Base-by-base conservation (phyloP, 2,329 filamentous ascomycete species). In the Ascochyta rabiei region DNA sequence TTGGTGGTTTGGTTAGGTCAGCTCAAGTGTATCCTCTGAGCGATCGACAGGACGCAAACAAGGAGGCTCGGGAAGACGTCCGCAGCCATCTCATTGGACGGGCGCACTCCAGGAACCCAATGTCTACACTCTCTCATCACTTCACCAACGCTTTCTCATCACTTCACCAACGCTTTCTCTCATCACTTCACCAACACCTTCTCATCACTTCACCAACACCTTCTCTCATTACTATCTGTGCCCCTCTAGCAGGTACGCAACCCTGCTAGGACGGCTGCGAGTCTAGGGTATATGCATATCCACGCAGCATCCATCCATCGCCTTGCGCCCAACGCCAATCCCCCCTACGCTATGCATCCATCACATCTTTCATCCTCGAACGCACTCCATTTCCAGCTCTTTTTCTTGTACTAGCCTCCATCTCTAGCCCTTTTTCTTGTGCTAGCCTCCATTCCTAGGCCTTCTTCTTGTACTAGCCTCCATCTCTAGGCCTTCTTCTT, bases 221-320 rank as follows among this genome's bases (percentile, higher is more conserved):
- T 34, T 40, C 19, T 16, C 34, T 21, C 45, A 41, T 30, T 10
- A 19, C n/a, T 15, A 26, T 44, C 24, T 34, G 46, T 12, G 37
- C 35, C 35, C 24, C 4, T 44, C 45, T 45, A 44, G 28, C 24
- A 38, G 44, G 44, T 31, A 26, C 15, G 31, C 39, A 16, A 12
- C 26, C 39, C 30, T 42, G 30, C 21, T 6, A 4, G 6, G 21
- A 47, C 16, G 37, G 39, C 45, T 48, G 23, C 42, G 15, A 51
- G 40, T 50, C 50, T 43, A 50, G 50, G 43, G 43, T 55, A 55
- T 48, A 41, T 19, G 4, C 30, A 45, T 41, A 45, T 30, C 42
- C 24, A 46, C 49, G 39, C 13, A 37, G 24, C 21, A 16, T 47
- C 26, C 23, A 39, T 40, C 13, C 7, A 15, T 34, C 10, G 18